Evolutionary conservation across 495 filamentous ascomycete species (phyloP), one percentile per base, ranked within the genome.

Genomic region (Annulohypoxylon maeteangense): DNA sequence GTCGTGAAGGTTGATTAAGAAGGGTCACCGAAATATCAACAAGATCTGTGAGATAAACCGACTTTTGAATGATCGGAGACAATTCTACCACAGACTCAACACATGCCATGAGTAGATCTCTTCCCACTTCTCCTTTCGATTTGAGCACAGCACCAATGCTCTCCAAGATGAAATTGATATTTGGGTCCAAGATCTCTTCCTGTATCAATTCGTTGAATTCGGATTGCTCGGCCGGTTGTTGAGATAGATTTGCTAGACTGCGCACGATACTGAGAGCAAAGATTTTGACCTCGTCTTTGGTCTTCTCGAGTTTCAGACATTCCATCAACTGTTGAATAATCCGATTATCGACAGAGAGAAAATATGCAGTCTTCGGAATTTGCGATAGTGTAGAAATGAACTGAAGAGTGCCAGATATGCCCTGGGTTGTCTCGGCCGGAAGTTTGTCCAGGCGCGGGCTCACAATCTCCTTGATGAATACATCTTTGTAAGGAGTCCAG

Each of bases 281-380:
- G 0, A 91, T 75, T 70, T 94, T 95, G 67, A 98, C 95, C 61
- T 94, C 90, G 68, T 97, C 93, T 75, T 94, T 96, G 6, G 91
- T 88, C 38, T 91, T 95, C 44, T 88, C 87, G 4, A 92, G 84
- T 1, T 82, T 85, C 12, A 98, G 78, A 72, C 89, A 91, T 65
- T 92, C 89, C 40, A 92, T 85, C 44, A 97, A 78, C 70, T 88
- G 90, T 7, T 81, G 82, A 27, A 98, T 74, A 31, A 97, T 83
- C 27, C 83, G 76, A 18, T 82, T 74, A 69, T 96, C 90, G 62
- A 89, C 78, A 1, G 86, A 82, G 16, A 99, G 82, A 74, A 93
- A 92, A 47, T 89, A 75, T 1, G 90, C 89, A 0, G 89, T 89
- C 67, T 86, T 85, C 0, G 87, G 82, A 5, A 91, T 84, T 54